Conservation (phyloP, 176 grass and related monocot genomes). For the Carex myosuroides region DNA sequence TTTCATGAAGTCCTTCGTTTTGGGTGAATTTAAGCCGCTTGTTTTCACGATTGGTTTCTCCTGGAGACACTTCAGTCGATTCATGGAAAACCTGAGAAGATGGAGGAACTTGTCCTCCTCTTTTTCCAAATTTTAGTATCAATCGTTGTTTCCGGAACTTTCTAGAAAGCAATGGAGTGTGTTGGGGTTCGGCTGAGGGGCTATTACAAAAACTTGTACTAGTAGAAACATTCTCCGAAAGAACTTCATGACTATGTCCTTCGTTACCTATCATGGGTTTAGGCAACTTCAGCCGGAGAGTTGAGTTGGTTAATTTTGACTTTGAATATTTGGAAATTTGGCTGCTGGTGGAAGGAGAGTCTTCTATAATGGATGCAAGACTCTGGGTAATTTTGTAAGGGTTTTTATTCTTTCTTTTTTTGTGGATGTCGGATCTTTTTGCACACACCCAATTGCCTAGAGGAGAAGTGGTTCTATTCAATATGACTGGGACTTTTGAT, state of each 20-base stretch:
- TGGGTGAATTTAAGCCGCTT: conserved; percentile 32
- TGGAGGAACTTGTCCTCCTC: conserved; percentile 30
- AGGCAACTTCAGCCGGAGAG: conserved; percentile 42
- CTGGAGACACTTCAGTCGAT: conserved; percentile 23
- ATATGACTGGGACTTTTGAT: conserved; percentile 31
- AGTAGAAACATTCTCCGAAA: not conserved
- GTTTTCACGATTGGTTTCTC: conserved; percentile 28
- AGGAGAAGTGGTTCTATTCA: conserved; percentile 23
- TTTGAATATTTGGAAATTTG: conserved; percentile 27
- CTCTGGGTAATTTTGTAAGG: conserved; percentile 19
- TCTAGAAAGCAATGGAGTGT: conserved; percentile 28
- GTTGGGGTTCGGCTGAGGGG: not conserved
- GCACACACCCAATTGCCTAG: conserved; percentile 55
- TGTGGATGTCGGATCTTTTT: conserved; percentile 47
- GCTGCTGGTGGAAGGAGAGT: conserved; percentile 31
- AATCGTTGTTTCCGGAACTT: conserved; percentile 62
- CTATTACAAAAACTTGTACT: not conserved
- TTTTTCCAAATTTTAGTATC: conserved; percentile 40
- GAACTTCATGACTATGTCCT: not conserved
- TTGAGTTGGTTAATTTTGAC: conserved; percentile 15
- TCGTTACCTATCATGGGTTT: conserved; percentile 24
- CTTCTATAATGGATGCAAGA: conserved; percentile 8
- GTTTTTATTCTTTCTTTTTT: conserved; percentile 41
- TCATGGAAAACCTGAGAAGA: conserved; percentile 21
- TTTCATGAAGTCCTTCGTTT: conserved; percentile 3